phyloP scores from a whole-genome alignment of 768 basidiomycete species.

The Hysterangium stoloniferum region DNA sequence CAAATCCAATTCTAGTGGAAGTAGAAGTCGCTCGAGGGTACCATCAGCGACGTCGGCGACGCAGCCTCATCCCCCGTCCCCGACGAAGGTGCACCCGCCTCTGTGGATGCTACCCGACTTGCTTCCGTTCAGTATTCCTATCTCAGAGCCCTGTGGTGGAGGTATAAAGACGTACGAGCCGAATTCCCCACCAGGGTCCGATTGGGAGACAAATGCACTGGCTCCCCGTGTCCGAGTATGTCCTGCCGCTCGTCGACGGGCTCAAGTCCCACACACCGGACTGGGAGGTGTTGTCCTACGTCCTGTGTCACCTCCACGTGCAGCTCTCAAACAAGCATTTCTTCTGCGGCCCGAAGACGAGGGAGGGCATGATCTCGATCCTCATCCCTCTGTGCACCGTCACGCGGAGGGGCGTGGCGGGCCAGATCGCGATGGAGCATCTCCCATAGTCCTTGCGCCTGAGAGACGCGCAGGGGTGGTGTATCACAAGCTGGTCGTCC shows the following conservation, averaged over 20 bases:
- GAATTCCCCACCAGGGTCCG: conserved; percentile 14
- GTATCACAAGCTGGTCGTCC: conserved; percentile 78
- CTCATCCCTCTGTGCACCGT: conserved; percentile 61
- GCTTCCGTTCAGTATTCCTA: conserved; percentile 46
- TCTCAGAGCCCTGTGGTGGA: conserved; percentile 59
- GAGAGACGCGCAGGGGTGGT: conserved; percentile 84
- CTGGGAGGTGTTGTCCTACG: conserved; percentile 92
- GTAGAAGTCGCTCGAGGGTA: conserved; percentile 60
- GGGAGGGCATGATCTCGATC: conserved; percentile 52
- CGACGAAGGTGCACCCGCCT: conserved; percentile 22
- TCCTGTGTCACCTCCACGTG: conserved; percentile 82
- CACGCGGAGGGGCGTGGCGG: conserved; percentile 54
- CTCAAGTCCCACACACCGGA: conserved; percentile 67
- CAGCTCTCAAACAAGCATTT: conserved; percentile 95
- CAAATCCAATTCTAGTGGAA: conserved; percentile 21
- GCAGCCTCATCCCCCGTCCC: conserved; percentile 21
- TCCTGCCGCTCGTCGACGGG: conserved; percentile 53
- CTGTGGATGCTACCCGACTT: conserved; percentile 68
- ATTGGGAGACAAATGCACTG: conserved; percentile 22
- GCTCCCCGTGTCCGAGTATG: conserved; percentile 70
- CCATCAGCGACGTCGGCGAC: no score
- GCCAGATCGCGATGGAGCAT: conserved; percentile 38
- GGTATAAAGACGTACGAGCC: conserved; percentile 58
- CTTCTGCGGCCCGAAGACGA: conserved; percentile 83
- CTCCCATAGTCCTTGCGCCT: conserved; percentile 58